Evolutionary conservation across 2,329 filamentous ascomycete species (phyloP).

Genomic region (Ascomycota sp.): DNA sequence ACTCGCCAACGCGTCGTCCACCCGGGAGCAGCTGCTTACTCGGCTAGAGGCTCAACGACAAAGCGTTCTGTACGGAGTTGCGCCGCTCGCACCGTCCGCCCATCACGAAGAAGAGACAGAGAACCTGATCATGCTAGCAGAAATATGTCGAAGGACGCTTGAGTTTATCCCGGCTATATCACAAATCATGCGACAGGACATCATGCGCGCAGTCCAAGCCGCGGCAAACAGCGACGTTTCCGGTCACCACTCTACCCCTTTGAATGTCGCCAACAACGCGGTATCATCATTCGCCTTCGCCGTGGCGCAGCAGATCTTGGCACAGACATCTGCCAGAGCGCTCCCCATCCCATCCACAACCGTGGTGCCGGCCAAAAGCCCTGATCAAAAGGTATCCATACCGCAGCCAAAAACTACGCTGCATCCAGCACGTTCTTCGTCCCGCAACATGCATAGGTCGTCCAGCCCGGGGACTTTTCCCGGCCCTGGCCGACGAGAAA

Average conservation of each 20-base stretch:
- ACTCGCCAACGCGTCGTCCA: slow-evolving; percentile 51
- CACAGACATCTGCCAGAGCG: slow-evolving; percentile 48
- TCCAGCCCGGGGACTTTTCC: slow-evolving; percentile 32
- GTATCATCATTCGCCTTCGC: slow-evolving; percentile 61
- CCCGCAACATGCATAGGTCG: slow-evolving; percentile 24
- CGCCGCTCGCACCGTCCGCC: slow-evolving; percentile 24
- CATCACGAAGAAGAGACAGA: slow-evolving; percentile 39
- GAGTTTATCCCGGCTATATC: slow-evolving; percentile 68
- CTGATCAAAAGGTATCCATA: slow-evolving; percentile 39
- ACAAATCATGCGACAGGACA: slow-evolving; percentile 56
- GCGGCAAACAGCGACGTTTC: slow-evolving; percentile 6
- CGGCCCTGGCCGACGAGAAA: slow-evolving; percentile 18
- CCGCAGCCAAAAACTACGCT: slow-evolving; percentile 49
- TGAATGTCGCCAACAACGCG: slow-evolving; percentile 45
- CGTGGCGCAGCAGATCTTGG: slow-evolving; percentile 51
- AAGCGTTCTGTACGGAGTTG: slow-evolving; percentile 31
- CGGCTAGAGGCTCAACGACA: slow-evolving; percentile 41
- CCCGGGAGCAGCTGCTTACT: slow-evolving; percentile 36
- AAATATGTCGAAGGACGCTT: slow-evolving; percentile 62
- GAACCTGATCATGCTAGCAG: slow-evolving; percentile 58
- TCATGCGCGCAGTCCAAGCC: slow-evolving; percentile 36
- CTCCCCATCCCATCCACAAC: slow-evolving; percentile 42
- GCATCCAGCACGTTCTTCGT: slow-evolving; percentile 42
- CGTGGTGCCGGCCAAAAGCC: slow-evolving; percentile 20
- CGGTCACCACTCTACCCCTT: slow-evolving; percentile 14